Conservation (phyloP, 352 stramenopile species). For the Peronospora destructor region DNA sequence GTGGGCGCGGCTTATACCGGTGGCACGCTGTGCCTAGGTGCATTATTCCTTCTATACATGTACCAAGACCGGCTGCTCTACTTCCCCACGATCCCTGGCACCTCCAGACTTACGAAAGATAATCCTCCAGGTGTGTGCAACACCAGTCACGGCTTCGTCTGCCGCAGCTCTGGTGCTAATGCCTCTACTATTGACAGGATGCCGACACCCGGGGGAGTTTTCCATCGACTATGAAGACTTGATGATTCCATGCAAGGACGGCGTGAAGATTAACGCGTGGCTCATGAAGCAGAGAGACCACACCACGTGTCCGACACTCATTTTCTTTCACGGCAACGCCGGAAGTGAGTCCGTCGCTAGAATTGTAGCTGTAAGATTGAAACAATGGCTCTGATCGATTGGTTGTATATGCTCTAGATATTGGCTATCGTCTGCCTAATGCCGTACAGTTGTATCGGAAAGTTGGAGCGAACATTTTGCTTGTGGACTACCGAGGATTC, state of each 20-base stretch:
- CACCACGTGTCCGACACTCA: constrained; percentile 65
- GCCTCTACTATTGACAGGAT: constrained; percentile 37
- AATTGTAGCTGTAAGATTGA: not conserved
- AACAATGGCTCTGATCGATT: not conserved
- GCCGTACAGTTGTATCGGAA: constrained; percentile 86
- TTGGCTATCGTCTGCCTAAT: constrained; percentile 91
- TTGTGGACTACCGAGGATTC: constrained; percentile 93
- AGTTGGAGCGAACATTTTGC: constrained; percentile 83
- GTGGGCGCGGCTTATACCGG: constrained; percentile 56
- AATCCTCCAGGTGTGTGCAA: constrained; percentile 52
- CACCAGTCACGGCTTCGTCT: not conserved
- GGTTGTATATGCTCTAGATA: constrained; percentile 47
- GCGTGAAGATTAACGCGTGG: constrained; percentile 88
- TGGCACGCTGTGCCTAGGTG: constrained; percentile 47
- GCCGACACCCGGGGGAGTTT: constrained; percentile 82
- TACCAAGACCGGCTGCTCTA: constrained; percentile 83
- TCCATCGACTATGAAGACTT: constrained; percentile 87
- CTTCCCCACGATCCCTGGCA: constrained; percentile 69
- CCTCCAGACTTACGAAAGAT: constrained; percentile 74
- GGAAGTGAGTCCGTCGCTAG: constrained; percentile 49
- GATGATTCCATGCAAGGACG: constrained; percentile 79
- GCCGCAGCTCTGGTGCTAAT: constrained; percentile 2
- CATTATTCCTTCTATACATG: constrained; percentile 67
- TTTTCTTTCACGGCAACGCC: constrained; percentile 95
- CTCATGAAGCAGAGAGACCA: constrained; percentile 82